Base-by-base conservation (phyloP, 106 monocot species). In the Allium cepa region DNA sequence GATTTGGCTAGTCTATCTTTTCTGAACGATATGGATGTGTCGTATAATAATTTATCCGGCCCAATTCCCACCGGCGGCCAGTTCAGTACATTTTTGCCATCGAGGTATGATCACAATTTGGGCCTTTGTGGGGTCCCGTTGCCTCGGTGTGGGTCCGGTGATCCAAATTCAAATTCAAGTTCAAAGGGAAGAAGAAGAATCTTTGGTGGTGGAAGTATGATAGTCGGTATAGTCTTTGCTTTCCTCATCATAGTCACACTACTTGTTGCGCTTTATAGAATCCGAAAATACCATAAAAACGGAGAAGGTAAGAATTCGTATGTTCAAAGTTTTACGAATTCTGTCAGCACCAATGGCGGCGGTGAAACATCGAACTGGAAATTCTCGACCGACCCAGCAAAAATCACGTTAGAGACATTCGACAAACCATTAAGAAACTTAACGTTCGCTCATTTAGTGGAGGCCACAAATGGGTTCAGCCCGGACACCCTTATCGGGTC, bases 101-200 rank as follows among this genome's bases (percentile, higher is more conserved):
- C 85, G 3, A 57, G 83, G 14, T 96, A 81, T 63, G 85, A 45
- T 4, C 88, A 91, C 75, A 96, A 96, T 18, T 75, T 86, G 1
- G 85, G 75, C 36, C 83, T 95, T 14, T 95, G 95, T 48, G 95
- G 95, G 22, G 45, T 82, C 68, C 95, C 91, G 4, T 51, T 96
- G 46, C 69, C 79, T 0, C 74, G 81, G 8, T 96, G 95, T 55
- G 28, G 17, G 13, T 55, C 68, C 10, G 70, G 28, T 1, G 70
- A 7, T 49, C 18, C 47, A 7, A 58, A 59, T 13, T 57, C 59
- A 11, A 10, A 59, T 62, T 53, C 68, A 1, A 48, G 56, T 62
- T 49, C 74, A 1, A 9, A 13, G 8, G 64, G 27, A 50, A 64
- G 55, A 46, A 26, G 56, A 59, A 50, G 70, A 16, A 18, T 71